Conservation (phyloP, 1,284 basidiomycete species). For the Fomitopsis betulina region DNA sequence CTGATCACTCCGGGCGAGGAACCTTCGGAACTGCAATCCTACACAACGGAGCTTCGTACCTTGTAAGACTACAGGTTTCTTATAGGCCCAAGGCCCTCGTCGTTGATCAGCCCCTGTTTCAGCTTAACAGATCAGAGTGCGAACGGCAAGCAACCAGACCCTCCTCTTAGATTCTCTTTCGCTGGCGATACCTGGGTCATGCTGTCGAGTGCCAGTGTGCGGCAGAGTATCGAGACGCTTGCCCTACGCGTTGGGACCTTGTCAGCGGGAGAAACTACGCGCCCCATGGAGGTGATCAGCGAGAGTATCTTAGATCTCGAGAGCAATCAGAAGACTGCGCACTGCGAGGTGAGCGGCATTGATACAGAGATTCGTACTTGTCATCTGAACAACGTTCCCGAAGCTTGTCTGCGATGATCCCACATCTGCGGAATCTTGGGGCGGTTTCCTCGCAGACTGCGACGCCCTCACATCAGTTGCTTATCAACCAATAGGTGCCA, state of each 20-base stretch:
- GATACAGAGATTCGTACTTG: not conserved
- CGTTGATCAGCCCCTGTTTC: not conserved
- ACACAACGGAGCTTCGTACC: conserved; percentile 34
- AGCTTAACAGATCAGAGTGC: conserved; percentile 32
- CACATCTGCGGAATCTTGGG: conserved; percentile 42
- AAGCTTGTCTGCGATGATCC: conserved; percentile 46
- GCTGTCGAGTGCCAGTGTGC: conserved; percentile 43
- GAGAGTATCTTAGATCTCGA: conserved; percentile 47
- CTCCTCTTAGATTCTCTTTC: conserved; percentile 45
- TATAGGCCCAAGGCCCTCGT: not conserved
- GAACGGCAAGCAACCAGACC: conserved; percentile 36
- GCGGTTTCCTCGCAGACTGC: conserved; percentile 47
- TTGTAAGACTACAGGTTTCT: conserved; percentile 38
- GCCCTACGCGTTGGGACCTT: not conserved
- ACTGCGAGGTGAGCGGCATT: conserved; percentile 46
- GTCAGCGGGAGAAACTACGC: not conserved
- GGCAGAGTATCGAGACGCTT: conserved; percentile 36
- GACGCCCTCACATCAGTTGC: conserved; percentile 37
- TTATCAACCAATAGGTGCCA: conserved; percentile 13
- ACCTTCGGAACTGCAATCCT: conserved; percentile 41
- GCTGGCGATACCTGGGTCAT: conserved; percentile 45
- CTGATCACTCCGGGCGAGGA: conserved; percentile 26
- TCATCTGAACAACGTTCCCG: conserved; percentile 4
- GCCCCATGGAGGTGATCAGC: conserved; percentile 13
- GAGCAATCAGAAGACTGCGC: conserved; percentile 44